phyloP scores from a whole-genome alignment of 306 rosid species.

The Fragaria ananassa region DNA sequence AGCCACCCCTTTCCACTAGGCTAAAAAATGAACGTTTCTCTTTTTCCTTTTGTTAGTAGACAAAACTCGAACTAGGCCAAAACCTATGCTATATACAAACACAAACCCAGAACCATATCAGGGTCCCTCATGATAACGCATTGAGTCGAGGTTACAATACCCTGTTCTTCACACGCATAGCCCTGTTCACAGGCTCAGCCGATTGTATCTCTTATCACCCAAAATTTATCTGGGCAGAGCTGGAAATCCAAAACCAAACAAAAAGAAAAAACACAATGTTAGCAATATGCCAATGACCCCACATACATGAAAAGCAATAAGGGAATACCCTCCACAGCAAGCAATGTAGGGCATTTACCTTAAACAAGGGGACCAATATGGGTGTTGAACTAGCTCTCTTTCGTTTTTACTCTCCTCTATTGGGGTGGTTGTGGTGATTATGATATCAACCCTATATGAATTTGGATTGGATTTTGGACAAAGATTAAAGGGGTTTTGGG shows the following conservation, averaged over 20 bases:
- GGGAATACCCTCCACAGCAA: conserved; percentile 59
- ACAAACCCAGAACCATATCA: conserved; percentile 33
- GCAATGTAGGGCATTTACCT: conserved; percentile 53
- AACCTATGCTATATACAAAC: conserved; percentile 36
- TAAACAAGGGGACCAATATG: conserved; percentile 26
- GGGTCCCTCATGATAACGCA: conserved; percentile 60
- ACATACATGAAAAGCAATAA: background rate
- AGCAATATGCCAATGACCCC: conserved; percentile 8
- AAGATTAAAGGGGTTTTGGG: conserved; percentile 20
- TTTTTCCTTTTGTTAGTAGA: background rate
- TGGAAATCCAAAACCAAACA: conserved; percentile 34
- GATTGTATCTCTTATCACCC: conserved; percentile 13
- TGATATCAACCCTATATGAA: background rate
- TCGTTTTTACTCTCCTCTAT: conserved; percentile 3
- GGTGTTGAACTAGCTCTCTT: conserved; percentile 27
- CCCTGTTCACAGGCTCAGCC: conserved; percentile 25
- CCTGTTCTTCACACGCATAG: conserved; percentile 35
- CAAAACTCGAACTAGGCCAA: conserved; percentile 42
- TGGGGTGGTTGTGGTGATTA: background rate
- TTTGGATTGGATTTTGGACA: conserved; percentile 16
- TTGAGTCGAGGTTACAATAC: conserved; percentile 37
- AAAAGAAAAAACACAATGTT: conserved; percentile 7
- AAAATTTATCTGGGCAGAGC: conserved; percentile 31
- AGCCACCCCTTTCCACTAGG: conserved; percentile 40
- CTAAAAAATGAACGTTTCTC: conserved; percentile 1